These are phyloP conservation scores for Solanum peruvianum DNA, from an alignment of 257 asterid species.

Conservation along the genomic window DNA sequence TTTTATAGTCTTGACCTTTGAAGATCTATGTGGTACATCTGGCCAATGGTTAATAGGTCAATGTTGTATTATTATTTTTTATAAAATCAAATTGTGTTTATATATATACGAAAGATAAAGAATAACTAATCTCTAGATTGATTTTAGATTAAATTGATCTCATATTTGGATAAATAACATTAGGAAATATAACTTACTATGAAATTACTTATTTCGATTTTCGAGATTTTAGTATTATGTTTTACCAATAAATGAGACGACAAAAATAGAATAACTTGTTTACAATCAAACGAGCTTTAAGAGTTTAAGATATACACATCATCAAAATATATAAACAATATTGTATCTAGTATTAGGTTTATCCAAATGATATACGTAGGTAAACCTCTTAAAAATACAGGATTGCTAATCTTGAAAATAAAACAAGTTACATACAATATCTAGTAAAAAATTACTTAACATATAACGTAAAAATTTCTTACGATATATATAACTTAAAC, in stretches of 20 bases:
- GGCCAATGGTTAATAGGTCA: neutral
- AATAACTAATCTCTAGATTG: too few relatives aligned
- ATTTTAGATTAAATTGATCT: too few relatives aligned
- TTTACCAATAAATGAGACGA: neutral
- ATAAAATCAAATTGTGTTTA: neutral
- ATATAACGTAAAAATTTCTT: too few relatives aligned
- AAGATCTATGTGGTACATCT: neutral
- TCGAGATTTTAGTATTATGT: too few relatives aligned
- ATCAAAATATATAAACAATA: neutral
- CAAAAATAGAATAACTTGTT: neutral
- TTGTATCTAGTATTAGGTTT: neutral
- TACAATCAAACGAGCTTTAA: neutral
- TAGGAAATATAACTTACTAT: too few relatives aligned
- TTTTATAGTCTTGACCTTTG: neutral
- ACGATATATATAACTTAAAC: neutral
- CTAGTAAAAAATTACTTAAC: too few relatives aligned
- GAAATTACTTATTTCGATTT: neutral
- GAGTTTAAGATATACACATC: neutral
- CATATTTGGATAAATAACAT: neutral
- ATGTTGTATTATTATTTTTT: neutral
- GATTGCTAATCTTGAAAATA: neutral
- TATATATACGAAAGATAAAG: neutral
- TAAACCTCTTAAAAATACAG: neutral
- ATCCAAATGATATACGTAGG: neutral
- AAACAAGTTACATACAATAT: neutral